A percentile compares a stretch with the other conserved stretches of the same genome.
These are phyloP conservation scores for Eutrema heterophyllum DNA, from an alignment of 345 rosid species.

Conservation along the genomic window DNA sequence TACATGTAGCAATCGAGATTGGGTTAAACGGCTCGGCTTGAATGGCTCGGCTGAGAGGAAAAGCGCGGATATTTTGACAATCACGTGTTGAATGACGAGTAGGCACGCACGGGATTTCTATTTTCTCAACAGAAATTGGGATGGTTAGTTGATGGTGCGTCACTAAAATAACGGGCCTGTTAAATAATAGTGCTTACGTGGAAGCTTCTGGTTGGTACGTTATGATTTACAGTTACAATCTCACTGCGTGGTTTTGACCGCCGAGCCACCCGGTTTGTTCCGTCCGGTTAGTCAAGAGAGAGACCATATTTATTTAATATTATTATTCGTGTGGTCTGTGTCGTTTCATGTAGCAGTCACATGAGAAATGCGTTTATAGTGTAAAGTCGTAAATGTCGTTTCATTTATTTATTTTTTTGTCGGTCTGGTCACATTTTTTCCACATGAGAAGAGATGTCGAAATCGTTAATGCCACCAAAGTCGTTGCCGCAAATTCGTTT, in stretches of 20 bases:
- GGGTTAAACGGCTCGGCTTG: neutral
- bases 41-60: constrained; percentile 12
- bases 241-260: neutral
- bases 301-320: neutral
- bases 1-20: neutral
- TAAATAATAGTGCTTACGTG: constrained; percentile 1
- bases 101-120: neutral
- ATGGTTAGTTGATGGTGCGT: neutral
- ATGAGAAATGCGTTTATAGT: neutral
- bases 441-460: neutral
- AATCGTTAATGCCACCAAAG: neutral
- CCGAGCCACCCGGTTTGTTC: neutral
- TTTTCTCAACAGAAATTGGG: neutral
- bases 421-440: neutral
- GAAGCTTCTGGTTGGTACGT: neutral
- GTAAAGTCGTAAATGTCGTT: neutral
- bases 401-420: neutral
- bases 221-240: neutral
- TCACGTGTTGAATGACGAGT: constrained; percentile 14
- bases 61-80: neutral
- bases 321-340: neutral
- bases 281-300: neutral
- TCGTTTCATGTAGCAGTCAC: neutral
- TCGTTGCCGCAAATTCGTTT: neutral
- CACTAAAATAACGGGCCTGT: neutral